Base-by-base conservation (phyloP, 2,329 filamentous ascomycete genomes). In the Phaeosphaeriaceae sp. region DNA sequence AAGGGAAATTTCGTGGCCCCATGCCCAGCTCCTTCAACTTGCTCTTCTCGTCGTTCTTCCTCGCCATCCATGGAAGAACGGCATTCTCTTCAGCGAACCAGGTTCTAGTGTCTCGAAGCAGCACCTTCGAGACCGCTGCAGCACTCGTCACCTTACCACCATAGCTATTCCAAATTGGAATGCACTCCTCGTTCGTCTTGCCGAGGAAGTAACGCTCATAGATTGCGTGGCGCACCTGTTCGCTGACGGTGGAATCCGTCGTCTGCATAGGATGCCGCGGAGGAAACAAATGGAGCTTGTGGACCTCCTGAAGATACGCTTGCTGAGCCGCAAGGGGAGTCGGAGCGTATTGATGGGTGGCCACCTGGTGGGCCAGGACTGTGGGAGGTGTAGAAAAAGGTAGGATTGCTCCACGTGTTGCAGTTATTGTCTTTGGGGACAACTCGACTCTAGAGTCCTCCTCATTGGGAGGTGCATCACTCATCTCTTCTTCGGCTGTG, bases 11-110 rank as follows among this genome's bases (percentile, higher is more conserved):
- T n/a, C 42, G 2, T 10, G 48, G 20, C 2, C 10, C 21, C 48
- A 51, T 24, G 15, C 33, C 33, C 4, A 51, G 7, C 7, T 22
- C n/a, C 25, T 41, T 40, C 2, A 41, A 21, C 4, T 33, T n/a
- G 17, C 22, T 22, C 20, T 42, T 27, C 13, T 51, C 48, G n/a
- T 20, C 31, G 20, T 40, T 22, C 22, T 25, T 51, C 20, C 48
- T 19, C 7, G 31, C 48, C 22, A 22, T 17, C 19, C 20, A 51
- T 42, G 48, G 48, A 19, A 42, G 36, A 11, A 51, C 48, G 36
- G 22, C 33, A 11, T 19, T 25, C 40, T 51, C 48, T n/a, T 51
- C 48, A 6, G n/a, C 48, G 15, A 51, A 51, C 48, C 48, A 51
- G 4, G 7, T 42, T 10, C 19, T 4, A 20, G 19, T 22, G 10